phyloP scores from a whole-genome alignment of 345 rosid species.

The Camelina laxa region DNA sequence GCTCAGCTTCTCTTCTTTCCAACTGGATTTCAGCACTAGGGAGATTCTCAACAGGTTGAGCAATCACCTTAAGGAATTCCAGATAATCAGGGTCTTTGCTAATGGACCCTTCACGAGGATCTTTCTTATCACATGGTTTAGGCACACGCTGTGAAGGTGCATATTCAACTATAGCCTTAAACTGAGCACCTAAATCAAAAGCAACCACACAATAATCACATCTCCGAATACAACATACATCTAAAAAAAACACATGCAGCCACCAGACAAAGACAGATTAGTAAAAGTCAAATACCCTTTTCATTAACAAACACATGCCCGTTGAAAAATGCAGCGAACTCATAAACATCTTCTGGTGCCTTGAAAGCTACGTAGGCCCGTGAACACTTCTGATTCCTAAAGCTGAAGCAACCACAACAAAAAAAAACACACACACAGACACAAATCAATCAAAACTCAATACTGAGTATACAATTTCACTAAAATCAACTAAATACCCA shows the following conservation, averaged over 20 bases:
- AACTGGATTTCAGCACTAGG: conserved; percentile 69
- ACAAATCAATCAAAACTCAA: conserved; percentile 36
- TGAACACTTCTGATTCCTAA: conserved; percentile 58
- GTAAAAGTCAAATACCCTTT: conserved; percentile 54
- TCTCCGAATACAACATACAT: background rate
- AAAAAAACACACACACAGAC: background rate
- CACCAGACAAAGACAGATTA: background rate
- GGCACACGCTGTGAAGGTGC: conserved; percentile 76
- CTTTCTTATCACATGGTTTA: conserved; percentile 51
- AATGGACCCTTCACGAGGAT: conserved; percentile 76
- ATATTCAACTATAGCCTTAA: conserved; percentile 69
- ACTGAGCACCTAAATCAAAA: conserved; percentile 55
- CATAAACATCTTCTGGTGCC: conserved; percentile 64
- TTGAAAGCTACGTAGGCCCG: conserved; percentile 68
- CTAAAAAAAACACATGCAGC: background rate
- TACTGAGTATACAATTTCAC: background rate
- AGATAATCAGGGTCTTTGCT: conserved; percentile 68
- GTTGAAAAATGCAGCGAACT: conserved; percentile 70
- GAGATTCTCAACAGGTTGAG: conserved; percentile 67
- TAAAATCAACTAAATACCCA: conserved; percentile 5
- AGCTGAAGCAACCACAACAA: conserved; percentile 44
- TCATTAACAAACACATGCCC: conserved; percentile 79
- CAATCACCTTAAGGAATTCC: conserved; percentile 68
- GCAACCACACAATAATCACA: conserved; percentile 22
- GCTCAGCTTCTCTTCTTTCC: conserved; percentile 74